Evolutionary conservation across 2,329 filamentous ascomycete genomes (phyloP).

Genomic region (Taxawa tesnikishii): DNA sequence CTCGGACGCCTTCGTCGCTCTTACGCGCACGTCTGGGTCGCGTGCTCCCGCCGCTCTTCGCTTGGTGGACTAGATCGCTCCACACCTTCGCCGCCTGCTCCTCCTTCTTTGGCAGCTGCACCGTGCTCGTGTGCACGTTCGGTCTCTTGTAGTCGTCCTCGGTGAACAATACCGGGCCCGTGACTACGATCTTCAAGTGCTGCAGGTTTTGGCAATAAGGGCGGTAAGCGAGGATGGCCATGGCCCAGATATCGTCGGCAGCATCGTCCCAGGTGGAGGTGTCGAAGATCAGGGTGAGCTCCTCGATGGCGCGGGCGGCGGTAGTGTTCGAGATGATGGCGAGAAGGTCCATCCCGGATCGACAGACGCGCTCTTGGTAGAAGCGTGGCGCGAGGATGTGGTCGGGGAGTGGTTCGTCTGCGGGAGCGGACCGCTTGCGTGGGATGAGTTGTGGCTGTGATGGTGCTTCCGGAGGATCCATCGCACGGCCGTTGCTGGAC

Average conservation of each 20-base stretch:
- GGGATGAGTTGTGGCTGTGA: background rate
- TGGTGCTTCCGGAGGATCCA: too few species aligned
- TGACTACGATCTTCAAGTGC: slow-evolving; percentile 3
- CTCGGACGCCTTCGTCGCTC: too few species aligned
- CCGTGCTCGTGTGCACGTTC: background rate
- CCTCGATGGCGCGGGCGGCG: background rate
- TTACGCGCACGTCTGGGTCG: too few species aligned
- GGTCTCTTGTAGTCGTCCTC: slow-evolving; percentile 6
- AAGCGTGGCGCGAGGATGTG: background rate
- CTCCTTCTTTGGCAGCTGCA: too few species aligned
- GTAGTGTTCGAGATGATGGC: background rate
- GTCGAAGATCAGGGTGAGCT: slow-evolving; percentile 1
- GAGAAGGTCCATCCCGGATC: too few species aligned
- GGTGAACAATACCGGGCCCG: slow-evolving; percentile 3
- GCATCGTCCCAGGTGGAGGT: slow-evolving; percentile 3
- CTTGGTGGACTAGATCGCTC: too few species aligned
- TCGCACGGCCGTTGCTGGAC: too few species aligned
- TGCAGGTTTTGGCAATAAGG: slow-evolving; percentile 1
- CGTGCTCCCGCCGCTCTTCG: too few species aligned
- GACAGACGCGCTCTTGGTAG: too few species aligned
- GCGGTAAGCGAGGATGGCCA: slow-evolving; percentile 1
- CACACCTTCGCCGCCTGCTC: too few species aligned
- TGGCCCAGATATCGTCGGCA: slow-evolving; percentile 3
- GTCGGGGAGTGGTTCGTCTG: background rate
- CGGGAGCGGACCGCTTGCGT: too few species aligned